Conservation (phyloP, 371 early-diverging fungal genomes). For the Gilbertella persicaria region DNA sequence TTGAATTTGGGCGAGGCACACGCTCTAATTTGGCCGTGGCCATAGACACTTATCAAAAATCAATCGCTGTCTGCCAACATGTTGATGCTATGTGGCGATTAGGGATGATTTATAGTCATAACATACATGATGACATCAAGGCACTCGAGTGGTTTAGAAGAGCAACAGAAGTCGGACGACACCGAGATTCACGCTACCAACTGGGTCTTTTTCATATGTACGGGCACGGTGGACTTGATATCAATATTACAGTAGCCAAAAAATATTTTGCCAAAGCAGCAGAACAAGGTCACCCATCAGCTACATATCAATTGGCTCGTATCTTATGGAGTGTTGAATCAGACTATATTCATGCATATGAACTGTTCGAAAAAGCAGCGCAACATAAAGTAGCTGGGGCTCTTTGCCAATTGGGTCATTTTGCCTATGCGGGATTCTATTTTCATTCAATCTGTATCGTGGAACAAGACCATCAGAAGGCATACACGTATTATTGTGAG, state of each 20-base stretch:
- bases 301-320: constrained; percentile 29
- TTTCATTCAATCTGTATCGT: constrained; percentile 11
- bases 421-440: constrained; percentile 21
- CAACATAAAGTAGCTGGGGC: constrained; percentile 19
- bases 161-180: constrained; percentile 31
- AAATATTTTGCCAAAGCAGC: constrained; percentile 35
- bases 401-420: constrained; percentile 20
- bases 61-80: constrained; percentile 12
- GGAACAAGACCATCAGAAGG: constrained; percentile 17
- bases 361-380: constrained; percentile 17
- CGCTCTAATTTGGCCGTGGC: background rate
- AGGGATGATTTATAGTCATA: constrained; percentile 20
- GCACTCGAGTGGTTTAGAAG: constrained; percentile 34
- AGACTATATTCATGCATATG: constrained; percentile 14
- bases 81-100: constrained; percentile 29
- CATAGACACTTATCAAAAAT: constrained; percentile 13
- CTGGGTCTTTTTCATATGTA: constrained; percentile 33
- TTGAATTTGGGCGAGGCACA: constrained; percentile 21
- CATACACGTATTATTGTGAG: constrained; percentile 26
- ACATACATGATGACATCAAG: constrained; percentile 12
- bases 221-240: constrained; percentile 29
- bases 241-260: constrained; percentile 27
- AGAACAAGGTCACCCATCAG: constrained; percentile 30
- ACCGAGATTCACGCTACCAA: constrained; percentile 34
- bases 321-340: constrained; percentile 30